Evolutionary conservation across 2,329 filamentous ascomycete species (phyloP).

Genomic region (Aspergillus alliaceus): DNA sequence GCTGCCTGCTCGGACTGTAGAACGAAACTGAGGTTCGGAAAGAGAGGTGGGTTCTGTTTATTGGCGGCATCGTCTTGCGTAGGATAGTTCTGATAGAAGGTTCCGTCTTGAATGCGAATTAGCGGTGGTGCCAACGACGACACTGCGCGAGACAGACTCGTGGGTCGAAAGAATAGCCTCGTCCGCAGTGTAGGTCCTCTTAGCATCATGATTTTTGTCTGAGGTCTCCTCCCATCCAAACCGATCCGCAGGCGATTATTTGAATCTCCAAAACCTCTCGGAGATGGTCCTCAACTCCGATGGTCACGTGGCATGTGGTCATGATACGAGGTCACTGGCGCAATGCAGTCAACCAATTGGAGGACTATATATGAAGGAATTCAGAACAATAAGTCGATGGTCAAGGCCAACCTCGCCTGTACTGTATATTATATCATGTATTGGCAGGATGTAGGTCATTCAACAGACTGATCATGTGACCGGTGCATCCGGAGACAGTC

Average conservation of each 20-base stretch:
- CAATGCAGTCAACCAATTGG: too few species aligned
- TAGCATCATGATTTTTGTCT: background rate
- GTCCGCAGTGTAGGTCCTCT: background rate
- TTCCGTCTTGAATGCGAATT: constrained; percentile 73
- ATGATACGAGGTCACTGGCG: background rate
- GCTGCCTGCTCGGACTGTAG: constrained; percentile 55
- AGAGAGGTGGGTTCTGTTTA: constrained; percentile 69
- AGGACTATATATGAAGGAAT: too few species aligned
- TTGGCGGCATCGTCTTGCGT: constrained; percentile 43
- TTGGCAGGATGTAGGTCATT: too few species aligned
- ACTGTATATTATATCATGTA: too few species aligned
- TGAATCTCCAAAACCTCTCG: background rate
- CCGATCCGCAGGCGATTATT: background rate
- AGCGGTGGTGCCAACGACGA: constrained; percentile 50
- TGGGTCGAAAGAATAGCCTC: background rate
- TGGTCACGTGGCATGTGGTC: constrained; percentile 6
- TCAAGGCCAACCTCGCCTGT: too few species aligned
- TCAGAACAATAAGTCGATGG: too few species aligned
- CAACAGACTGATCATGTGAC: too few species aligned
- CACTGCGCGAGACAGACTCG: constrained; percentile 13
- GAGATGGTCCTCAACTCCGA: background rate
- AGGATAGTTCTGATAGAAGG: constrained; percentile 79
- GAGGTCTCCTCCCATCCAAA: background rate
- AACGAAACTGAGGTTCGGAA: constrained; percentile 68
- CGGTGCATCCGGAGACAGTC: too few species aligned